Conservation (phyloP, 1,284 basidiomycete species). For the Exobasidium rhododendri region DNA sequence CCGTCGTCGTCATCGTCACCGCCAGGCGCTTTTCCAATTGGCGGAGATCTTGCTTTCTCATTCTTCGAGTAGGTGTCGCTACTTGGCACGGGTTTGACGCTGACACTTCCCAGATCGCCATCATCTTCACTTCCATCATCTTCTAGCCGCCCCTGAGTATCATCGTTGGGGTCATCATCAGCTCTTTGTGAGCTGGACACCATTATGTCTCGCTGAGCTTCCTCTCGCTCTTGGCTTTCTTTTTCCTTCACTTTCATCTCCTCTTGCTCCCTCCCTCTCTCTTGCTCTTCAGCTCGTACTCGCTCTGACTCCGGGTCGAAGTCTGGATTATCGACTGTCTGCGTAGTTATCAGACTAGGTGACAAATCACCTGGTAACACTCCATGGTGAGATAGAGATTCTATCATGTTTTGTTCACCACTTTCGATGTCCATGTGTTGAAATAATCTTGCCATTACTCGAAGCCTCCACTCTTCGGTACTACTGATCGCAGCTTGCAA, state of each 20-base stretch:
- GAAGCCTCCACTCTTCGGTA: constrained; percentile 44
- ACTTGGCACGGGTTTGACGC: too few species aligned
- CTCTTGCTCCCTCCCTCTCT: constrained; percentile 16
- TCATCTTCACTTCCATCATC: constrained; percentile 16
- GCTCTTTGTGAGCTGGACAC: not conserved
- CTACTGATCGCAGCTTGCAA: constrained; percentile 30
- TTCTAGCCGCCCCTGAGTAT: not conserved
- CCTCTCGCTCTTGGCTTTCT: constrained; percentile 1
- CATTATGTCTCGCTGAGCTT: not conserved
- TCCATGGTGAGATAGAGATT: constrained; percentile 49
- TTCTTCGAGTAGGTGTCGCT: not conserved
- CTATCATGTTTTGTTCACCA: constrained; percentile 54
- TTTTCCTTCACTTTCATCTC: constrained; percentile 4
- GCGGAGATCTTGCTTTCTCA: not conserved
- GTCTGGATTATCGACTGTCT: constrained; percentile 50
- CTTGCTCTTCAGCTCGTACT: constrained; percentile 19
- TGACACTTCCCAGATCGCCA: constrained; percentile 22
- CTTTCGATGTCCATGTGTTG: constrained; percentile 54
- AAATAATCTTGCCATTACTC: constrained; percentile 51
- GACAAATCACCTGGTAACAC: constrained; percentile 50
- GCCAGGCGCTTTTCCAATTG: not conserved
- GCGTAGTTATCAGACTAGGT: constrained; percentile 48
- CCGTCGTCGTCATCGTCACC: constrained; percentile 1
- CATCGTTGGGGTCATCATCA: not conserved
- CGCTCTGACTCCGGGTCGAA: constrained; percentile 35